Evolutionary conservation across 805 yeast genomes (phyloP).

Genomic region (Lipomyces starkeyi): DNA sequence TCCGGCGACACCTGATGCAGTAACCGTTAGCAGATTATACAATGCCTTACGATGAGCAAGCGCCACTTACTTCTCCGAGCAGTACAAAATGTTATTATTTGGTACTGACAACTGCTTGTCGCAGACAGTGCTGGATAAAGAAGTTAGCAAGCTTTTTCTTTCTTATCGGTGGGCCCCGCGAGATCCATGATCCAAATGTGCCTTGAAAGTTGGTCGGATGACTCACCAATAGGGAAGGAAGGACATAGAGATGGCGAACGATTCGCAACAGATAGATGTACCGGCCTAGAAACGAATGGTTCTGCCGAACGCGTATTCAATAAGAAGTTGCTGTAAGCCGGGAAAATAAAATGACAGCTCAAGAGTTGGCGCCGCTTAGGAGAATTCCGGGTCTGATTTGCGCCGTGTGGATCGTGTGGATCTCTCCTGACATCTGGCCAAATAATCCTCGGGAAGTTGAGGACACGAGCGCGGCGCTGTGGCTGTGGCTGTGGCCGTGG

Average conservation of each 20-base stretch:
- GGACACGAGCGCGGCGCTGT: neutral
- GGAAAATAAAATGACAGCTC: neutral
- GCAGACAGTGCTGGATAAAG: slow-evolving; percentile 26
- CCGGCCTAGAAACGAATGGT: too few species aligned
- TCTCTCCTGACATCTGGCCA: neutral
- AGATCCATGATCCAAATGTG: neutral
- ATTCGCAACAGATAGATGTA: neutral
- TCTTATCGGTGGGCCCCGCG: neutral
- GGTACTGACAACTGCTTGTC: slow-evolving; percentile 29
- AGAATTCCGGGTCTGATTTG: neutral
- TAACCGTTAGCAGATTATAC: neutral
- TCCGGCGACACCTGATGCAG: slow-evolving; percentile 18
- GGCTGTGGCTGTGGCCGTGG: neutral
- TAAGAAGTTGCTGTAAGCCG: neutral
- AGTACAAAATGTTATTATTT: slow-evolving; percentile 22
- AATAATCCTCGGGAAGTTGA: neutral
- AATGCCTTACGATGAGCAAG: too few species aligned
- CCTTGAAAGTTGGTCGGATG: neutral
- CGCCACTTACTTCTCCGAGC: slow-evolving; percentile 24
- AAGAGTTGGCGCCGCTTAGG: too few species aligned
- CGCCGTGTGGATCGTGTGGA: too few species aligned
- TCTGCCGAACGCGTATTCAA: neutral
- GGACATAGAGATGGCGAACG: slow-evolving; percentile 14
- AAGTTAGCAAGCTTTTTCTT: neutral
- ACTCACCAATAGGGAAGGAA: slow-evolving; percentile 30